Conservation (phyloP, 495 filamentous ascomycete species). For the Penicillium bialowiezense region DNA sequence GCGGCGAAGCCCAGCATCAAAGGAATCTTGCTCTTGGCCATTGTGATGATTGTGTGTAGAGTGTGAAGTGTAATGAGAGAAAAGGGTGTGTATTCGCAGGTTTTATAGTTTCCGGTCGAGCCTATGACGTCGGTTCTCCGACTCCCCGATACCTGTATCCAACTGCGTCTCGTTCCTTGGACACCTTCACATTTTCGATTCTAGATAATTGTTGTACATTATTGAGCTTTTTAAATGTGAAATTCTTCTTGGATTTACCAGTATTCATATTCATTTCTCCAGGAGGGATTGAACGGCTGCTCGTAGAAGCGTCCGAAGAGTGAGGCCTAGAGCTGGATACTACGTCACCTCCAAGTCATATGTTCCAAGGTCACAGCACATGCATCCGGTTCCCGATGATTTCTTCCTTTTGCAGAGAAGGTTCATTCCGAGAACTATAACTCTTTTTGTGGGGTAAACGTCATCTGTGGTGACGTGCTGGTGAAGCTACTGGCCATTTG, state of each 20-base stretch:
- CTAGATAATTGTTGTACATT: too few relatives aligned
- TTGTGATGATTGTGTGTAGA: conserved; percentile 15
- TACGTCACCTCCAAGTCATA: conserved; percentile 34
- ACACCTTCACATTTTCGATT: too few relatives aligned
- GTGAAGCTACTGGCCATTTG: too few relatives aligned
- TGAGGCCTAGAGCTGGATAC: background rate
- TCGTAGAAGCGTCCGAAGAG: background rate
- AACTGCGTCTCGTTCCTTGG: too few relatives aligned
- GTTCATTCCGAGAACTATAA: background rate
- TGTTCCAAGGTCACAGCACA: conserved; percentile 5
- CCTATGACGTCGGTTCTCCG: too few relatives aligned
- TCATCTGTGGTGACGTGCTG: conserved; percentile 1
- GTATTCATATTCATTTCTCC: too few relatives aligned
- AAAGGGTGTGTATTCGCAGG: background rate
- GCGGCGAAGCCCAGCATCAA: conserved; percentile 59
- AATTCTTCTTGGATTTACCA: too few relatives aligned
- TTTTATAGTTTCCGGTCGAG: conserved; percentile 9
- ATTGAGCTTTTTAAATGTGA: too few relatives aligned
- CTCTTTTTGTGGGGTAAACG: conserved; percentile 17
- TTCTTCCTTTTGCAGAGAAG: background rate
- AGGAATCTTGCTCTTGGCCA: conserved; percentile 52
- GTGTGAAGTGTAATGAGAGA: background rate
- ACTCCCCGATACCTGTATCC: too few relatives aligned
- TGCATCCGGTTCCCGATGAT: background rate
- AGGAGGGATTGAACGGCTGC: too few relatives aligned